A percentile compares a stretch with the other conserved stretches of the same genome.
These are phyloP conservation scores for Penicillium freii DNA, from an alignment of 2,329 filamentous ascomycete species.

Conservation along the genomic window DNA sequence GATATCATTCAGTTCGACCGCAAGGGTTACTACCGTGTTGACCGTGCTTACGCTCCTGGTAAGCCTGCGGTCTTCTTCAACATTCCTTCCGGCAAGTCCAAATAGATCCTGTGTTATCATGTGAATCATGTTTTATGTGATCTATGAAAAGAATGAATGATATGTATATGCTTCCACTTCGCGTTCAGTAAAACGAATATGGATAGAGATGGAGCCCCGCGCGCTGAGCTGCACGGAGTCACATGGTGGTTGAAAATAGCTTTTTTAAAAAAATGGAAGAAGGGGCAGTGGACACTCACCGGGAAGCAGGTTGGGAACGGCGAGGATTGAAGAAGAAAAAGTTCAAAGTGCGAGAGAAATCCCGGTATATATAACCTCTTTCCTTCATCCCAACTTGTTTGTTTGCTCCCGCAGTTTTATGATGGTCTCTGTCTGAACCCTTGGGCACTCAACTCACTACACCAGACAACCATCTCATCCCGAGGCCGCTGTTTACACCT, in stretches of 20 bases:
- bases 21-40: conserved; percentile 86
- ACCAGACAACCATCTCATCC: background rate
- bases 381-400: background rate
- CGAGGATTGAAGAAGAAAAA: background rate
- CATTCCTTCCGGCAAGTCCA: conserved; percentile 64
- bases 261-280: no score
- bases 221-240: background rate
- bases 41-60: conserved; percentile 60
- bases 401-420: background rate
- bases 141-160: background rate
- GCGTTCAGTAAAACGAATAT: background rate
- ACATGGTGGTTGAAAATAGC: background rate
- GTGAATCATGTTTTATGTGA: conserved; percentile 4
- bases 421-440: no score
- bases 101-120: conserved; percentile 25
- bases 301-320: no score
- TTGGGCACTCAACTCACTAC: no score
- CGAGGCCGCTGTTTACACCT: no score
- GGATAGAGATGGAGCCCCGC: background rate
- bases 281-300: no score
- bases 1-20: conserved; percentile 95
- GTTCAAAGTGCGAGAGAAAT: background rate
- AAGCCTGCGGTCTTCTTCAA: conserved; percentile 64
- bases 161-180: background rate
- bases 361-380: background rate